Base-by-base conservation (phyloP, 78 protist species). In the Dictyostelium citrinum region DNA sequence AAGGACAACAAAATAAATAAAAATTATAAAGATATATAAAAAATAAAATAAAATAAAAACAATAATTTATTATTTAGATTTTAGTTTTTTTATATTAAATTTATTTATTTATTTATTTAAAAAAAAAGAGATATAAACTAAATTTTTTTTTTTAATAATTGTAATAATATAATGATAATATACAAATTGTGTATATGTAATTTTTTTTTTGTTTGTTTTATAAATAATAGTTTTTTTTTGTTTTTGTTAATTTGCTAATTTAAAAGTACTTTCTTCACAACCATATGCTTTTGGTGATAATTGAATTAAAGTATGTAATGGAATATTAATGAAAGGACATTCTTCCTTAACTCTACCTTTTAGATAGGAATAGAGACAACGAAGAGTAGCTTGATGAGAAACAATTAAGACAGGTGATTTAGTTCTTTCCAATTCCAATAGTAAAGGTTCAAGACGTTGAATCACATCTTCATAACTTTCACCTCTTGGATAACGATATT, bases 401-500 rank as follows among this genome's bases (percentile, higher is more conserved):
- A 98, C 96, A 16, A 98, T 77, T 10, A 97, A 43, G 2, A 98
- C 90, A 1, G 97, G 96, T 2, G 60, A 61, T 33, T 90, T 83
- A 2, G 75, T 39, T 45, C 98, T 81, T 82, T 98, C 99, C 76
- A 98, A 82, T 58, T 98, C 99, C 71, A 97, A 75, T 27, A 97
- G 55, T 29, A 96, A 68, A 17, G 99, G 98, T 76, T 98, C 99
- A 22, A 98, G 75, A 0, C 99, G 95, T 31, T 14, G 60, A 24
- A 97, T 79, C 27, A 98, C 84, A 78, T 98, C 99, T 27, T 68
- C 83, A 83, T 98, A 98, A 27, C 96, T 81, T 96, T 98, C 99
- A 33, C 99, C 99, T 1, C 97, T 43, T 16, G 99, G 99, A 46
- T 98, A 98, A 35, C 99, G 93, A 74, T 97, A 97, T 29, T 27